Evolutionary conservation across 768 basidiomycete species (phyloP).

Genomic region (Xerocomus brunneocitrinus): DNA sequence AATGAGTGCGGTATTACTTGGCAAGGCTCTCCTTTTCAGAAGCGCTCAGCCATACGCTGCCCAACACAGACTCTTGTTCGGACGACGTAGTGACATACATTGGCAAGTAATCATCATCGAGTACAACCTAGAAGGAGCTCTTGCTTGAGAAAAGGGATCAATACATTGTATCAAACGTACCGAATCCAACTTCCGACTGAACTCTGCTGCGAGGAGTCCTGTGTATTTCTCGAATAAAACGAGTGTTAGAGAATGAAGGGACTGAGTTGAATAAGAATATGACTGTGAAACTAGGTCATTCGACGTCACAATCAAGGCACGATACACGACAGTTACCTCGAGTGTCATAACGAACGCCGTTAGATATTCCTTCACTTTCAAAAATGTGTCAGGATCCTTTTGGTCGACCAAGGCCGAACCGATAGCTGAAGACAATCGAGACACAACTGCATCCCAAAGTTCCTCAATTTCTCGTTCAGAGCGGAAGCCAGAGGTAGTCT

Average conservation of each 20-base stretch:
- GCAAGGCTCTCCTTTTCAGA: conserved; percentile 57
- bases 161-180: conserved; percentile 39
- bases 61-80: conserved; percentile 72
- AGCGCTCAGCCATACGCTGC: conserved; percentile 77
- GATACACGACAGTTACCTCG: conserved; percentile 52
- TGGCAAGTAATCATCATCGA: conserved; percentile 82
- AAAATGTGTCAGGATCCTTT: conserved; percentile 74
- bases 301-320: not conserved
- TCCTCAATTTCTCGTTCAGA: conserved; percentile 89
- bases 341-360: conserved; percentile 87
- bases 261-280: conserved; percentile 80
- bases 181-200: conserved; percentile 73
- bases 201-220: conserved; percentile 73
- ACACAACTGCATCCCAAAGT: conserved; percentile 85
- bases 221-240: conserved; percentile 89
- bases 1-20: conserved; percentile 35
- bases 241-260: conserved; percentile 80
- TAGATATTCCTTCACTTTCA: conserved; percentile 79
- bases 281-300: conserved; percentile 45
- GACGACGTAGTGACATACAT: conserved; percentile 64
- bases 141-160: not conserved
- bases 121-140: conserved; percentile 55
- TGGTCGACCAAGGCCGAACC: conserved; percentile 68
- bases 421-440: conserved; percentile 68
- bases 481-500: conserved; percentile 86